These are phyloP conservation scores for Moesziomyces antarcticus DNA, from an alignment of 1,284 basidiomycete species.

Conservation along the genomic window DNA sequence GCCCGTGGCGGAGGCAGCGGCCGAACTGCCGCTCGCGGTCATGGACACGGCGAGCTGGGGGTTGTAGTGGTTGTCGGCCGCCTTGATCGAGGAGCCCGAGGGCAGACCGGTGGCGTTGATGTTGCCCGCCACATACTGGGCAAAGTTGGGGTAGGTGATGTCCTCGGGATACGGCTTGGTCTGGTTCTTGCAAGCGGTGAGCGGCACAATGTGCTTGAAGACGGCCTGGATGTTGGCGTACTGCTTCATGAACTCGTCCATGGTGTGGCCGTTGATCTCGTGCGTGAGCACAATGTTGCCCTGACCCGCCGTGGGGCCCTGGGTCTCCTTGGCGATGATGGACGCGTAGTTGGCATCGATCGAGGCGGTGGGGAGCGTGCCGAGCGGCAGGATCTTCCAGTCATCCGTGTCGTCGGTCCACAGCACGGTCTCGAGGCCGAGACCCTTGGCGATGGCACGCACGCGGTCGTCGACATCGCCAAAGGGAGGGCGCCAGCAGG, in stretches of 20 bases:
- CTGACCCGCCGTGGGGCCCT: constrained; percentile 69
- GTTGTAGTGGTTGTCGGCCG: constrained; percentile 24
- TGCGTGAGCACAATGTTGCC: constrained; percentile 65
- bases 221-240: constrained; percentile 56
- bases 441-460: constrained; percentile 70
- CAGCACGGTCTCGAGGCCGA: constrained; percentile 71
- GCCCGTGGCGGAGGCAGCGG: constrained; percentile 4
- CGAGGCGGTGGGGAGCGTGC: constrained; percentile 61
- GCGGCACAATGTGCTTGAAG: constrained; percentile 65
- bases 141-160: constrained; percentile 66
- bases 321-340: constrained; percentile 67
- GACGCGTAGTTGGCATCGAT: constrained; percentile 70
- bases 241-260: constrained; percentile 58
- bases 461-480: constrained; percentile 73
- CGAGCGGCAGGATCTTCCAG: constrained; percentile 68
- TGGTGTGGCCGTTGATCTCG: constrained; percentile 64
- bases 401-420: constrained; percentile 71
- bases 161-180: constrained; percentile 70
- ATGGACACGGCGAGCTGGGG: constrained; percentile 18
- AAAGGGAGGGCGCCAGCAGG: constrained; percentile 71
- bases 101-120: constrained; percentile 57
- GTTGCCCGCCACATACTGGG: constrained; percentile 54
- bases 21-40: constrained; percentile 20
- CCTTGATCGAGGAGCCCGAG: constrained; percentile 36
- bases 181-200: constrained; percentile 64